Conservation (phyloP, 257 asterid species). For the Ballota nigra region DNA sequence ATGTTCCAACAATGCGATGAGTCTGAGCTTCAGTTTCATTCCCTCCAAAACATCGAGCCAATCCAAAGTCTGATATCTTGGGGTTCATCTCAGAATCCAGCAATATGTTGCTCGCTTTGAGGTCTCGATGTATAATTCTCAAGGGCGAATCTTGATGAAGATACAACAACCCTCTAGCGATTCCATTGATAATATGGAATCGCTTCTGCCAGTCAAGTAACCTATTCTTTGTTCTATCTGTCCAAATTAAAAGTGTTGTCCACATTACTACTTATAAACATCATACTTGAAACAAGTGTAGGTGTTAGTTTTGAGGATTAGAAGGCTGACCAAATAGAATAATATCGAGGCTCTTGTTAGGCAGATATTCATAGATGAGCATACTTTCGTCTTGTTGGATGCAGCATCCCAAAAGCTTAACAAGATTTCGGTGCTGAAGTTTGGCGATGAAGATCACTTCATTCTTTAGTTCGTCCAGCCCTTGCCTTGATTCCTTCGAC, state of each 20-base stretch:
- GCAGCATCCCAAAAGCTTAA: slow-evolving; percentile 30
- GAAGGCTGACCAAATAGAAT: slow-evolving; percentile 20
- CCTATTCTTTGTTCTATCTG: slow-evolving; percentile 11
- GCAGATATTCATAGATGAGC: slow-evolving; percentile 22
- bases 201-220: slow-evolving; percentile 26
- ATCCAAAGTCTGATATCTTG: slow-evolving; percentile 26
- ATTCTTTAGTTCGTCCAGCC: slow-evolving; percentile 20
- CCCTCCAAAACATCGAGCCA: slow-evolving; percentile 31
- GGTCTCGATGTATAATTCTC: slow-evolving; percentile 28
- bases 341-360: slow-evolving; percentile 17
- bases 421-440: slow-evolving; percentile 40
- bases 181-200: slow-evolving; percentile 21
- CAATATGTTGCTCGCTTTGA: slow-evolving; percentile 24
- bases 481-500: slow-evolving; percentile 26
- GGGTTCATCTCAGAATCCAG: slow-evolving; percentile 23
- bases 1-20: slow-evolving; percentile 25
- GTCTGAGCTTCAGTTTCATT: slow-evolving; percentile 25
- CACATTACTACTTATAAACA: too few species aligned
- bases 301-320: neutral
- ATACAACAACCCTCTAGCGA: slow-evolving; percentile 24
- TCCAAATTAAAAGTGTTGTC: too few species aligned
- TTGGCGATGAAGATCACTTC: slow-evolving; percentile 31
- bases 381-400: slow-evolving; percentile 15
- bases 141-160: slow-evolving; percentile 27
- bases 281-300: too few species aligned